Percentiles rank a stretch among this genome's conserved stretches.
phyloP scores from a whole-genome alignment of 2,329 filamentous ascomycete species.

The Pseudonectria buxi region DNA sequence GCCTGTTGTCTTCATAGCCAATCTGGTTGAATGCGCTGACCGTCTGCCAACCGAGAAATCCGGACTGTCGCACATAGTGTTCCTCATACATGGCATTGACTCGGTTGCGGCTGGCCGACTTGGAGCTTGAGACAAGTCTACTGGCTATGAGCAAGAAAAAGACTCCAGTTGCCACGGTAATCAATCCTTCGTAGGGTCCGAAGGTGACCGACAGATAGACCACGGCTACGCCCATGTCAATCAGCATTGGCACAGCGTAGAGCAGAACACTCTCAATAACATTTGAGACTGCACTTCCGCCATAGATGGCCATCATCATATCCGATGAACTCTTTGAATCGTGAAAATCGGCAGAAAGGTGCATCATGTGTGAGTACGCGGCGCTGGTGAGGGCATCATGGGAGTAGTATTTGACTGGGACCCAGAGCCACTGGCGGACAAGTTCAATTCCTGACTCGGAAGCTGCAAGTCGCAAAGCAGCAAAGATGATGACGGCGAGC shows the following conservation, averaged over 20 bases:
- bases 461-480: constrained; percentile 42
- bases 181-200: constrained; percentile 56
- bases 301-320: constrained; percentile 50
- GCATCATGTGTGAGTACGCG: constrained; percentile 53
- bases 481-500: constrained; percentile 46
- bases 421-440: constrained; percentile 48
- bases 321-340: constrained; percentile 55
- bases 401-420: constrained; percentile 52
- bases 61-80: constrained; percentile 47
- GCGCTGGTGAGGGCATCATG: constrained; percentile 46
- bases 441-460: constrained; percentile 50
- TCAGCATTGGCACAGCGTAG: constrained; percentile 51
- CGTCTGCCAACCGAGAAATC: constrained; percentile 53
- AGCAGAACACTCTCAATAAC: constrained; percentile 54
- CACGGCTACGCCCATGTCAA: constrained; percentile 53
- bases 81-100: constrained; percentile 49
- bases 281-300: constrained; percentile 46
- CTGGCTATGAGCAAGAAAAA: constrained; percentile 50
- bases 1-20: constrained; percentile 48
- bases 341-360: constrained; percentile 55
- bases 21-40: constrained; percentile 55
- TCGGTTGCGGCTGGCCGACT: constrained; percentile 42
- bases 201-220: constrained; percentile 53
- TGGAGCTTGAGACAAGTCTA: constrained; percentile 44
- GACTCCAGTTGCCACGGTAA: constrained; percentile 51